Evolutionary conservation across 2,329 filamentous ascomycete genomes (phyloP), one percentile per base, ranked within the genome.

Genomic region (Colletotrichum phormii): DNA sequence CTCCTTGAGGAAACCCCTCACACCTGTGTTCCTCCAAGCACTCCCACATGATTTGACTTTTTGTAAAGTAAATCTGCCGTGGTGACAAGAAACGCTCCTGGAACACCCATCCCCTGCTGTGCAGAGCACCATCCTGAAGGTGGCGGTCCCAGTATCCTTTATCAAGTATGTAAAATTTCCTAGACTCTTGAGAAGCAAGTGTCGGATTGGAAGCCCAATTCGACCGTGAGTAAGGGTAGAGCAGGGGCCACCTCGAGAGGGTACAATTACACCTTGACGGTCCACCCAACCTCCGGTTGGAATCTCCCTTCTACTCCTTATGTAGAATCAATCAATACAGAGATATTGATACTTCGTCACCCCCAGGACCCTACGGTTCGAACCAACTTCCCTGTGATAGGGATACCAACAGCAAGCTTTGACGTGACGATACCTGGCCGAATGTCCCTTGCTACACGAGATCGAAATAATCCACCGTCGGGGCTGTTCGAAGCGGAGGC

Each of bases 31-130:
- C 75, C 0, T 75, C 72, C 0, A 55, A 55, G 26, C 75, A 77
- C 22, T 76, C 75, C 68, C 74, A 76, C 26, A 75, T 29, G 0
- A 76, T n/a, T 53, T 78, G 74, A 4, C 73, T 51, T 4, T 42
- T 54, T 1, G 68, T 66, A 57, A 77, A 77, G 64, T 75, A 67
- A 8, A 78, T 65, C 15, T 76, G 73, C 0, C 77, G 72, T 2
- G 74, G 73, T 0, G 75, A 75, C 2, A 76, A 72, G 8, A 75
- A 62, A 5, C 73, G 74, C 33, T 78, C 77, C 35, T 78, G 77
- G 37, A 76, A 77, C 11, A 76, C 72, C 77, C 77, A 77, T 3
- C 68, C 72, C 11, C 77, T 26, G 1, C 13, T 26, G 26, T 75
- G 55, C 6, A 75, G 67, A 0, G 66, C 59, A 51, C 67, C 73